phyloP scores from a whole-genome alignment of 805 yeast species.

The Monosporozyma servazzii region DNA sequence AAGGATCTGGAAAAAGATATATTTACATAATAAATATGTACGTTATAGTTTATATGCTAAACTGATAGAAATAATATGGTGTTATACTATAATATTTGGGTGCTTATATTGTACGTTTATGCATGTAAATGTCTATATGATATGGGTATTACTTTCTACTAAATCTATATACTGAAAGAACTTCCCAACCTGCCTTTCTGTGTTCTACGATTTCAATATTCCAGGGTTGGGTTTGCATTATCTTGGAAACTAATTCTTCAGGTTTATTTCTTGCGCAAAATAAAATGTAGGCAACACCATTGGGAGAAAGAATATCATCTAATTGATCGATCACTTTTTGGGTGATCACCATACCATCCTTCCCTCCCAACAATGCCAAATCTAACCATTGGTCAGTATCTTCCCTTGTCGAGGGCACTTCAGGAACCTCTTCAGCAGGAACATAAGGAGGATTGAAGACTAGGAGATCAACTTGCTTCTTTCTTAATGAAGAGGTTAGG shows the following conservation, averaged over 20 bases:
- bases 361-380: constrained; percentile 83
- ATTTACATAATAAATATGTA: constrained; percentile 17
- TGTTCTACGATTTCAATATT: constrained; percentile 40
- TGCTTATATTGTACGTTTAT: background rate
- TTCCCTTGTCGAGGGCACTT: constrained; percentile 36
- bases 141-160: background rate
- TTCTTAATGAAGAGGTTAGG: constrained; percentile 43
- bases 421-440: constrained; percentile 73
- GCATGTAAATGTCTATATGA: background rate
- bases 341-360: constrained; percentile 84
- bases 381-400: constrained; percentile 70
- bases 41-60: background rate
- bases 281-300: constrained; percentile 77
- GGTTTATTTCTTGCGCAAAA: constrained; percentile 92
- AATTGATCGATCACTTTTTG: constrained; percentile 48
- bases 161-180: constrained; percentile 65
- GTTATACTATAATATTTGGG: background rate
- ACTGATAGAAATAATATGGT: background rate
- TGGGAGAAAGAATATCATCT: constrained; percentile 39
- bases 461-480: constrained; percentile 51
- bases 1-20: constrained; percentile 54
- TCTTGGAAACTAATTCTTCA: constrained; percentile 37
- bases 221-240: constrained; percentile 45
- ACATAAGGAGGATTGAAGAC: constrained; percentile 96
- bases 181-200: constrained; percentile 95